Evolutionary conservation across 2,329 filamentous ascomycete species (phyloP).

Genomic region (Exophiala dermatitidis): DNA sequence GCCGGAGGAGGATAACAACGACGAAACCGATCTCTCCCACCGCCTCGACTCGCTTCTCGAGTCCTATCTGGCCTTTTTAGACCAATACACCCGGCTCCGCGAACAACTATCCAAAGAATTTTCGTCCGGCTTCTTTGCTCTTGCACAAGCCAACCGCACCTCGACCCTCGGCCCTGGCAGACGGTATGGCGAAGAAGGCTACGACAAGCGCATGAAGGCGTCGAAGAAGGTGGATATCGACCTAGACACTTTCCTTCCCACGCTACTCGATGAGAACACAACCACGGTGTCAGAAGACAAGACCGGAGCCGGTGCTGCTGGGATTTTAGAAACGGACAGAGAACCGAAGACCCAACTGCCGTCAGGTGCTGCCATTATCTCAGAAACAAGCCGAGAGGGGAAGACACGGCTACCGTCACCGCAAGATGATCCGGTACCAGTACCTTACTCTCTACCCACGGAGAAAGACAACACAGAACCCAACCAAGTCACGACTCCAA

Average conservation of each 20-base stretch:
- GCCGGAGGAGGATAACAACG: neutral
- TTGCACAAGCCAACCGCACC: slow-evolving; percentile 44
- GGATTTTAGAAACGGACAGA: too few species aligned
- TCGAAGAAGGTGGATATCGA: slow-evolving; percentile 29
- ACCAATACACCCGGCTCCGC: slow-evolving; percentile 28
- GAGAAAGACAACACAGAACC: too few species aligned
- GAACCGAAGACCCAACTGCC: too few species aligned
- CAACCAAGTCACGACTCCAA: too few species aligned
- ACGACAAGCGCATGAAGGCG: slow-evolving; percentile 47
- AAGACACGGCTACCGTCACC: too few species aligned
- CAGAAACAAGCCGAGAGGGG: too few species aligned
- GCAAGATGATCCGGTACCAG: too few species aligned
- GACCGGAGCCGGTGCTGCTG: too few species aligned
- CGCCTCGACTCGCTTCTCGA: slow-evolving; percentile 23
- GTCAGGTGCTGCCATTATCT: too few species aligned
- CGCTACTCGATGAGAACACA: too few species aligned
- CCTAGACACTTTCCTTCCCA: neutral
- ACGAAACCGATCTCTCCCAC: slow-evolving; percentile 3
- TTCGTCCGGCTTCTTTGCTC: slow-evolving; percentile 39
- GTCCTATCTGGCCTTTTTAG: slow-evolving; percentile 25
- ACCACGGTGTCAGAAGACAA: too few species aligned
- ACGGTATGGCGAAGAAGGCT: slow-evolving; percentile 44
- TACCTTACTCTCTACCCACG: too few species aligned
- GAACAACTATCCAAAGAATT: slow-evolving; percentile 22
- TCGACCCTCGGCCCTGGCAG: slow-evolving; percentile 35